These are phyloP conservation scores for Bryum argenteum DNA, from an alignment of 225 moss, liverwort and hornwort genomes.

Conservation along the genomic window DNA sequence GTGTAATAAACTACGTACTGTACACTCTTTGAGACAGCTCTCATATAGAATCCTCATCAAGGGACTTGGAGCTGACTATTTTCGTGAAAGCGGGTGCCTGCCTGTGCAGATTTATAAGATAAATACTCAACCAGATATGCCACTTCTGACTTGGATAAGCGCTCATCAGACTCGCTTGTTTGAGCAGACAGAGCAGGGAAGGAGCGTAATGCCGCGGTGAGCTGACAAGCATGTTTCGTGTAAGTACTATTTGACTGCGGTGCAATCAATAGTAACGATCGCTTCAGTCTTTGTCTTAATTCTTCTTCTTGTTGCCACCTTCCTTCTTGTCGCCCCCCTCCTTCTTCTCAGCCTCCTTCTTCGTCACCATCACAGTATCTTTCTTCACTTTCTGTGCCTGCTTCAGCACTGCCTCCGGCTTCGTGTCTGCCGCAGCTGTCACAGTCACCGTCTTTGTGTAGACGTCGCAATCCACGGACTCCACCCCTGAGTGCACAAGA, in stretches of 20 bases:
- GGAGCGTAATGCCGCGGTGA: not conserved
- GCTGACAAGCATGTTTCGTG: not conserved
- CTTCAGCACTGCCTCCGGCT: slow-evolving; percentile 52
- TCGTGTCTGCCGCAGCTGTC: slow-evolving; percentile 29
- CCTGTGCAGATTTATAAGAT: slow-evolving; percentile 2
- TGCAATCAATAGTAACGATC: not conserved
- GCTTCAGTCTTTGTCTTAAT: not conserved
- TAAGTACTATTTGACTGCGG: no score
- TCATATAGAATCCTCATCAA: not conserved
- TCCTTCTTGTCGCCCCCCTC: not conserved
- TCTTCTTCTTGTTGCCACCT: slow-evolving; percentile 7
- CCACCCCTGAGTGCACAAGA: slow-evolving; percentile 34
- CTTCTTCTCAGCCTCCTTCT: slow-evolving; percentile 37
- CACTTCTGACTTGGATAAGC: not conserved
- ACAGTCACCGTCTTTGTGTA: slow-evolving; percentile 33
- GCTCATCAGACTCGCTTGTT: slow-evolving; percentile 1
- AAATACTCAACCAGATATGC: not conserved
- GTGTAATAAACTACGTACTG: not conserved
- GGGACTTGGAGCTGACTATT: not conserved
- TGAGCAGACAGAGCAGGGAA: not conserved
- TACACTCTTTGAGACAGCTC: not conserved
- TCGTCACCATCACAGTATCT: slow-evolving; percentile 35
- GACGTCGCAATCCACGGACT: slow-evolving; percentile 30
- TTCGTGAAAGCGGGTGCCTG: not conserved
- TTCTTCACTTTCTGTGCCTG: slow-evolving; percentile 38